These are phyloP conservation scores for Pluteus cervinus DNA, from an alignment of 768 basidiomycete species.

Conservation along the genomic window DNA sequence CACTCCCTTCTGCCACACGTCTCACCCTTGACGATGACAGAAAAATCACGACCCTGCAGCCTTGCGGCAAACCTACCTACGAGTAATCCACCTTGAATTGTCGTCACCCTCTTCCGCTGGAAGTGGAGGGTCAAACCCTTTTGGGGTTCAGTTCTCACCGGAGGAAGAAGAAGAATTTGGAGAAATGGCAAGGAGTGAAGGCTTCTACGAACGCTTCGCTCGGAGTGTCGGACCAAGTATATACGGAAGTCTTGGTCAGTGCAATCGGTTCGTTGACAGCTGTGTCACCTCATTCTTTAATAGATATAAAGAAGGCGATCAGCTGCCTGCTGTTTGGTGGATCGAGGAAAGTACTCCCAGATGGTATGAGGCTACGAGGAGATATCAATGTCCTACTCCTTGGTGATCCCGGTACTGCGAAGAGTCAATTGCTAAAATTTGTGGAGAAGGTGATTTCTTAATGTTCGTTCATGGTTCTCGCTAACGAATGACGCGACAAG, in stretches of 20 bases:
- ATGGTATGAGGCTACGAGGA: constrained; percentile 94
- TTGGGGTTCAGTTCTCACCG: constrained; percentile 83
- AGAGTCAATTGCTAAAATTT: constrained; percentile 96
- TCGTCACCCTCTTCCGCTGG: constrained; percentile 71
- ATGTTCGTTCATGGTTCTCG: constrained; percentile 1
- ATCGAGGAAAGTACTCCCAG: constrained; percentile 93
- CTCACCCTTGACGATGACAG: too few relatives aligned
- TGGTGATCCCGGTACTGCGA: constrained; percentile 98
- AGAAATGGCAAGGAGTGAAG: constrained; percentile 82
- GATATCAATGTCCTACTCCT: constrained; percentile 97
- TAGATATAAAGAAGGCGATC: constrained; percentile 98
- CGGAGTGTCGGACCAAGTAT: constrained; percentile 96
- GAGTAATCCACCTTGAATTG: constrained; percentile 86
- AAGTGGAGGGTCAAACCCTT: constrained; percentile 77
- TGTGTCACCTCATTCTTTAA: not conserved
- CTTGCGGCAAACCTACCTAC: constrained; percentile 89
- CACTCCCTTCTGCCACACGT: not conserved
- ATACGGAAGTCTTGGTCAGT: constrained; percentile 82
- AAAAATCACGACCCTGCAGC: constrained; percentile 83
- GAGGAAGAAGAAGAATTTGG: constrained; percentile 98
- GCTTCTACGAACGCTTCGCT: constrained; percentile 90
- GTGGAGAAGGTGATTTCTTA: constrained; percentile 99
- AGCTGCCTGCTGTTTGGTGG: constrained; percentile 95
- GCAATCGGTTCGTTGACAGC: not conserved
- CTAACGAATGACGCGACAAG: constrained; percentile 27